These are phyloP conservation scores for Ophidiomyces ophidiicola DNA, from an alignment of 2,329 filamentous ascomycete genomes.

Conservation along the genomic window DNA sequence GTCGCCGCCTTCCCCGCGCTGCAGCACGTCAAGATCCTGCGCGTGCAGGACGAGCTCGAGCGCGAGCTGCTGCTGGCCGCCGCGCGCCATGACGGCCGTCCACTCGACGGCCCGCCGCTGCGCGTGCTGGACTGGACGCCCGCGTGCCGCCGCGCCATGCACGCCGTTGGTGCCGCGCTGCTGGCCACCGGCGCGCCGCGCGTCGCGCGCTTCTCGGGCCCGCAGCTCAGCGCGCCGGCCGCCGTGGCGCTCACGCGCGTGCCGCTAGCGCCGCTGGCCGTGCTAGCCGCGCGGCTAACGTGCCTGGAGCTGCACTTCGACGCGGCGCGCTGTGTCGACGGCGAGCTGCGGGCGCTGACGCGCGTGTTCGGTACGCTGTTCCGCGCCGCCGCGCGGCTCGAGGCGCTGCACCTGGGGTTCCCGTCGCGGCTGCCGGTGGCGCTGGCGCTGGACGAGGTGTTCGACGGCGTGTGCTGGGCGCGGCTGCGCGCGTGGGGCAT, in stretches of 20 bases:
- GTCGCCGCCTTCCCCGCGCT: slow-evolving; percentile 48
- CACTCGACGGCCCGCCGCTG: slow-evolving; percentile 33
- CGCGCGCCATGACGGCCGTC: slow-evolving; percentile 33
- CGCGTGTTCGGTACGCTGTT: slow-evolving; percentile 48
- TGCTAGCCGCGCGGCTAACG: slow-evolving; percentile 45
- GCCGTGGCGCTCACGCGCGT: slow-evolving; percentile 41
- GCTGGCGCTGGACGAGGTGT: slow-evolving; percentile 48
- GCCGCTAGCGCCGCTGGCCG: slow-evolving; percentile 38
- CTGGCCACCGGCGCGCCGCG: slow-evolving; percentile 43
- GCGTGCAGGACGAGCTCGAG: slow-evolving; percentile 49
- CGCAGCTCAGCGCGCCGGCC: slow-evolving; percentile 50
- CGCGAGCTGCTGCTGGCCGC: slow-evolving; percentile 43
- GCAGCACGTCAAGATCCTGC: slow-evolving; percentile 53
- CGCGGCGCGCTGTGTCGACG: slow-evolving; percentile 44
- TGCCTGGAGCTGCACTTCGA: slow-evolving; percentile 54
- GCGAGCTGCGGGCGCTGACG: slow-evolving; percentile 47
- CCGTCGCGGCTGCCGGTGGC: slow-evolving; percentile 45
- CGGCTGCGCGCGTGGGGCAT: slow-evolving; percentile 52
- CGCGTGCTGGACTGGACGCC: slow-evolving; percentile 48
- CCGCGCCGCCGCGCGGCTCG: slow-evolving; percentile 46
- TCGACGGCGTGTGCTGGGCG: slow-evolving; percentile 51
- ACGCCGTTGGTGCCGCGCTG: slow-evolving; percentile 46
- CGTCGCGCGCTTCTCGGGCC: slow-evolving; percentile 49
- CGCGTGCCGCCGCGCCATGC: slow-evolving; percentile 50
- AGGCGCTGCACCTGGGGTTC: slow-evolving; percentile 54